Evolutionary conservation across 352 stramenopile genomes (phyloP), one percentile per base, ranked within the genome.

Genomic region (Peronospora destructor): DNA sequence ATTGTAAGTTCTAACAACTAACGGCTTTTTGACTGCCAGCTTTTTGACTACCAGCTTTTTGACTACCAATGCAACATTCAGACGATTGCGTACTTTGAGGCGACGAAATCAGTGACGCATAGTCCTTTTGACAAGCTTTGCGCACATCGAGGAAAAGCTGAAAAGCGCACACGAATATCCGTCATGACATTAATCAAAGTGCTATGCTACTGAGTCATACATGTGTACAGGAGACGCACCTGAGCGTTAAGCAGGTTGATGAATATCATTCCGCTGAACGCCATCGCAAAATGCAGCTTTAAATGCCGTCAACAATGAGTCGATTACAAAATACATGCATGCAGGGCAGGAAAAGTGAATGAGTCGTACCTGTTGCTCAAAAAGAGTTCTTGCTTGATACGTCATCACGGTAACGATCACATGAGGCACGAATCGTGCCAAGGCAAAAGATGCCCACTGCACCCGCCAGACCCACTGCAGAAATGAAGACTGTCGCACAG

Each of bases 201-300:
- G 4, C 2, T 26, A n/a, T 17, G 17, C 1, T 26, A 17, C 8
- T 0, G 5, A 13, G 4, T 36, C 1, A 45, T 21, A 16, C 21
- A 28, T 12, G 17, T 3, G 12, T 4, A 26, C n/a, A 7, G 0
- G 17, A 17, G 6, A 58, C 53, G 28, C 38, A 87, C 76, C 45
- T 85, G 69, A 11, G 42, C 34, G 42, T 90, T 90, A 6, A 87
- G 61, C 25, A 76, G 14, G 44, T 87, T 83, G 48, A 90, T 85
- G 46, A 90, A 77, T 17, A 90, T 36, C 37, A 87, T 90, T 38
- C 79, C 79, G 2, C 64, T 48, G 47, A 90, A 87, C n/a, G 79
- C 79, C 66, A 84, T 90, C 37, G 17, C 62, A 30, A 86, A 90
- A 51, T 86, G 71, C 13, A 67, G 33, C 71, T 85, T 19, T 28